Conservation (phyloP, 2,329 filamentous ascomycete species). For the Rutstroemia sp. region DNA sequence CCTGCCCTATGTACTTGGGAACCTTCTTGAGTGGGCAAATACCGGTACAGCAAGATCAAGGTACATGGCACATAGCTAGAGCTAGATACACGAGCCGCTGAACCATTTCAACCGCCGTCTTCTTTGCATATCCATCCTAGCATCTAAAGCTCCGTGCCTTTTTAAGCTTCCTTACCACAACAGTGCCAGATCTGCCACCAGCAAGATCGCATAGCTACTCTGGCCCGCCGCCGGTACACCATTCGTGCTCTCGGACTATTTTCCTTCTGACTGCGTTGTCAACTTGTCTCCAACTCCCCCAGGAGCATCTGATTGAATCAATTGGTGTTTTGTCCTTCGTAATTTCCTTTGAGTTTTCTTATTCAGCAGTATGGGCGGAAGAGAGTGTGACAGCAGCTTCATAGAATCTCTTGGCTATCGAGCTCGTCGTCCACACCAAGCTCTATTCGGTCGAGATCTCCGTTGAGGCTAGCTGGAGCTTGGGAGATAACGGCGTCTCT, state of each 20-base stretch:
- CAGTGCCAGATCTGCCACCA: slow-evolving; percentile 5
- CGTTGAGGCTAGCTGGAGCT: background rate
- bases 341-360: background rate
- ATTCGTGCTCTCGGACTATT: slow-evolving; percentile 1
- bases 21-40: background rate
- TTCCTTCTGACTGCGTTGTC: background rate
- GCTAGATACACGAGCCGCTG: slow-evolving; percentile 5
- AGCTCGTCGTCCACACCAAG: background rate
- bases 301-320: background rate
- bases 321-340: background rate
- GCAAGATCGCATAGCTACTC: slow-evolving; percentile 1
- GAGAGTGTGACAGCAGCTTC: background rate
- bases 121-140: background rate
- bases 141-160: background rate
- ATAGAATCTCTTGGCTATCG: background rate
- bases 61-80: background rate
- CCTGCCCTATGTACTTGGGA: background rate
- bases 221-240: background rate
- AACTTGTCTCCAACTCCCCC: too few relatives aligned
- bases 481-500: background rate
- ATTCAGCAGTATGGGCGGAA: background rate
- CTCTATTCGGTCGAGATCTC: background rate
- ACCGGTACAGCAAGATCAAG: background rate
- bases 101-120: background rate
- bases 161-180: background rate